Base-by-base conservation (phyloP, 306 rosid species). In the Argentina anserina region DNA sequence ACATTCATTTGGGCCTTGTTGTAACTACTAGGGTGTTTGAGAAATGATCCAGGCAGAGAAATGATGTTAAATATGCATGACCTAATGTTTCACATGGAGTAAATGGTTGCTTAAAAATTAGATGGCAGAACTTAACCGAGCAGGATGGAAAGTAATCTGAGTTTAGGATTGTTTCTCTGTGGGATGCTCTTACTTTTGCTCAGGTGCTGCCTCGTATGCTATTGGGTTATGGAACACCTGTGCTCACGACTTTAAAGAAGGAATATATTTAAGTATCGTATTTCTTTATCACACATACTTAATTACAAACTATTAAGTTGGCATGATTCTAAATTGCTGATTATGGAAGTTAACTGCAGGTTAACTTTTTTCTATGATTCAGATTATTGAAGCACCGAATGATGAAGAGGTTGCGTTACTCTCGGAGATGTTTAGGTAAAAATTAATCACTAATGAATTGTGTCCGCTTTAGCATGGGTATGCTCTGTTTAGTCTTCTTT, bases 361-460 rank as follows among this genome's bases (percentile, higher is more conserved):
- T 85, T 82, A 80, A 89, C 86, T 85, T 78, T 83, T 86, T 89
- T 86, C 70, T 86, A 59, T 94, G 84, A 81, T 83, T 77, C 91
- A 91, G 99, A 94, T 94, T 89, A 87, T 94, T 74, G 95, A 89
- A 87, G 92, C 89, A 67, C 96, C 97, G 5, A 83, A 78, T 34
- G 96, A 88, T 70, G 97, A 94, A 84, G 99, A 94, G 91, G 96
- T 94, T 82, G 75, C 99, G 76, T 87, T 94, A 73, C 97, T 94
- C 75, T 80, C 87, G 85, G 96, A 89, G 81, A 89, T 89, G 92
- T 94, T 94, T 86, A 92, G 90, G 99, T 94, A 87, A 85, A 92
- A 88, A 69, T 78, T 69, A 68, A 75, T 63, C 65, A 60, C 67
- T 52, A 26, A 67, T 56, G 34, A 40, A 59, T 52, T 73, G 65